Evolutionary conservation across 2,329 filamentous ascomycete species (phyloP).

Genomic region (Ilyonectria robusta): DNA sequence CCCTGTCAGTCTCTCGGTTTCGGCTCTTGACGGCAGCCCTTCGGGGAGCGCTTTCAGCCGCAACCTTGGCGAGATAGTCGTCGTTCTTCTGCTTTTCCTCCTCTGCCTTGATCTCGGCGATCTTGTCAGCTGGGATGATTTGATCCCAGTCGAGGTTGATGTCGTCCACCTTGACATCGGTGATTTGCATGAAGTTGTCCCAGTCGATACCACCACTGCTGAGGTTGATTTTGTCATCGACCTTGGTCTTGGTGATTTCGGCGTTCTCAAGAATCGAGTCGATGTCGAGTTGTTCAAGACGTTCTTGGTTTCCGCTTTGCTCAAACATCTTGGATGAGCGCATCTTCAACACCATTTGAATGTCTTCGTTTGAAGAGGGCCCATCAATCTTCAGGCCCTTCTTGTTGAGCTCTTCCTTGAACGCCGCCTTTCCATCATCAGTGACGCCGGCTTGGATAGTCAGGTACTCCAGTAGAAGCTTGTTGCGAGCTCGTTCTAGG

Average conservation of each 20-base stretch:
- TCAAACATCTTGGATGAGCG: conserved; percentile 99
- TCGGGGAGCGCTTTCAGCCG: conserved; percentile 89
- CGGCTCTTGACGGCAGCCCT: conserved; percentile 75
- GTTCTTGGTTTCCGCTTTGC: conserved; percentile 95
- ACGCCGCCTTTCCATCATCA: conserved; percentile 90
- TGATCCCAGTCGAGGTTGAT: conserved; percentile 92
- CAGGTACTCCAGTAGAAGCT: conserved; percentile 96
- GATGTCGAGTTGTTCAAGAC: conserved; percentile 96
- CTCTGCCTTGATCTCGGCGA: conserved; percentile 90
- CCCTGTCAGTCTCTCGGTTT: conserved; percentile 72
- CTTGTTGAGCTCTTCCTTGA: conserved; percentile 82
- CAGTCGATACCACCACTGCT: conserved; percentile 88
- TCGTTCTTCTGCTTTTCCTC: conserved; percentile 89
- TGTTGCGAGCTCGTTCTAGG: conserved; percentile 94
- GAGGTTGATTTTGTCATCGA: conserved; percentile 90
- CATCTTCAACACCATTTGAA: conserved; percentile 95
- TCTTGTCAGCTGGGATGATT: conserved; percentile 94
- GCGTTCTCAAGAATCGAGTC: conserved; percentile 97
- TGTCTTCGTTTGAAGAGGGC: conserved; percentile 92
- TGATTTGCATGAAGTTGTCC: conserved; percentile 98
- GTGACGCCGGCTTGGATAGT: conserved; percentile 98
- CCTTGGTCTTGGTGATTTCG: conserved; percentile 96
- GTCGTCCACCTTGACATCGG: conserved; percentile 94
- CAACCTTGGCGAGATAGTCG: conserved; percentile 83
- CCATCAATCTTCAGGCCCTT: conserved; percentile 82